phyloP scores from a whole-genome alignment of 768 basidiomycete species.

The Russula abietina region DNA sequence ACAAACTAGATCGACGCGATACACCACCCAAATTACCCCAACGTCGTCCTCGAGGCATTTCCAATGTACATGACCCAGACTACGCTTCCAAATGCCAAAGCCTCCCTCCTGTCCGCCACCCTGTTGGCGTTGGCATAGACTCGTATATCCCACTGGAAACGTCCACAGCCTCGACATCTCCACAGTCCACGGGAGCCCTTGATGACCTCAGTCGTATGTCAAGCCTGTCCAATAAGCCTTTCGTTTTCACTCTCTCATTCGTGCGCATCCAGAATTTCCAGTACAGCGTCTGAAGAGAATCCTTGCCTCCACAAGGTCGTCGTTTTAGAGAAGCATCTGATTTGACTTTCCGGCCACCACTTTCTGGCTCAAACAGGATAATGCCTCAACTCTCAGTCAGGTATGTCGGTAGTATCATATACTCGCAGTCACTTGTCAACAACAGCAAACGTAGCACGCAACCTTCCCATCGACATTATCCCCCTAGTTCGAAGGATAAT shows the following conservation, averaged over 20 bases:
- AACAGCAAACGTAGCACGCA: slow-evolving; percentile 6
- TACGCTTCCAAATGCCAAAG: not conserved
- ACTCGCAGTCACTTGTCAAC: not conserved
- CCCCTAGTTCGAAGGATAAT: slow-evolving; percentile 1
- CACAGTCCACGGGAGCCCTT: slow-evolving; percentile 13
- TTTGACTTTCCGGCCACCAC: not conserved
- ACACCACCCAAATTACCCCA: slow-evolving; percentile 15
- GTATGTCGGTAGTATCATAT: slow-evolving; percentile 4
- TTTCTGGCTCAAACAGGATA: slow-evolving; percentile 9
- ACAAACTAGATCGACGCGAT: slow-evolving; percentile 11
- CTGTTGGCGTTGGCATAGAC: no score
- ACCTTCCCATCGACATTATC: slow-evolving; percentile 16
- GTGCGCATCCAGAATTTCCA: slow-evolving; percentile 14
- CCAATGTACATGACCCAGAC: slow-evolving; percentile 13
- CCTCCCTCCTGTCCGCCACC: no score
- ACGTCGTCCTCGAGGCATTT: slow-evolving; percentile 15
- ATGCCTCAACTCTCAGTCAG: slow-evolving; percentile 8
- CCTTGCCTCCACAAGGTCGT: slow-evolving; percentile 24
- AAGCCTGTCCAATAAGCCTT: slow-evolving; percentile 15
- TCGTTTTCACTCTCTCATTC: slow-evolving; percentile 11
- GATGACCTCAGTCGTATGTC: slow-evolving; percentile 24
- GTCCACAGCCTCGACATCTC: slow-evolving; percentile 16
- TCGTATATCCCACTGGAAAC: no score
- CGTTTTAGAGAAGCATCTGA: slow-evolving; percentile 21
- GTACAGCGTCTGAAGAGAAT: slow-evolving; percentile 21